A percentile compares a stretch with the other conserved stretches of the same genome.
Conservation (phyloP, 2,329 filamentous ascomycete species). For the Fusarium anthophilum region DNA sequence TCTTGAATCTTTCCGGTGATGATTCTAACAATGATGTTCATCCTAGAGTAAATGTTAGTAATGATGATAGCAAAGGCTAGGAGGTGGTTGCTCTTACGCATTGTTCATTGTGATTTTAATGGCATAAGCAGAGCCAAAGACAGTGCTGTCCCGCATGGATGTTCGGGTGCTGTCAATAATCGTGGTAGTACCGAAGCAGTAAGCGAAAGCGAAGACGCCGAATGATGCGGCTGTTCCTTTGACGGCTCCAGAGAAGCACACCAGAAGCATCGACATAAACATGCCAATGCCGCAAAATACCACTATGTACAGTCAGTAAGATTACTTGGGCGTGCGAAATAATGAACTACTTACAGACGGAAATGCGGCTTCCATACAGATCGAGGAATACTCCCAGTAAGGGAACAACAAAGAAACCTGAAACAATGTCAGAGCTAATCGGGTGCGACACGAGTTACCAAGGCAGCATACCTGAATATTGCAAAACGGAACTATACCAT, state of each 20-base stretch:
- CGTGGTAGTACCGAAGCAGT: slow-evolving; percentile 62
- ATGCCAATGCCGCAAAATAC: slow-evolving; percentile 48
- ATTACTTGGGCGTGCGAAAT: rapidly evolving
- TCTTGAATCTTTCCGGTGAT: not conserved
- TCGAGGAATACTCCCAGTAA: slow-evolving; percentile 65
- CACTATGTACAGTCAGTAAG: not conserved
- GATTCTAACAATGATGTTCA: not conserved
- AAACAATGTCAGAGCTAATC: not conserved
- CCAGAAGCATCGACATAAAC: slow-evolving; percentile 61
- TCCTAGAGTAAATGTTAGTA: not conserved
- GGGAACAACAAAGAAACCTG: slow-evolving; percentile 65
- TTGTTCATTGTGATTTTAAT: slow-evolving; percentile 70
- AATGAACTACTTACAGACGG: slow-evolving; percentile 49
- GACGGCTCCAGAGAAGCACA: slow-evolving; percentile 58
- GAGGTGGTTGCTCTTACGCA: not conserved
- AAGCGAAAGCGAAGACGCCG: slow-evolving; percentile 65
- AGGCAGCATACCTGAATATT: slow-evolving; percentile 51
- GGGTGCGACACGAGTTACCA: rapidly evolving
- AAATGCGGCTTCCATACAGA: slow-evolving; percentile 60
- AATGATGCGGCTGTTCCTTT: slow-evolving; percentile 66
- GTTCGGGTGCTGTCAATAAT: slow-evolving; percentile 70
- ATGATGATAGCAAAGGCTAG: rapidly evolving
- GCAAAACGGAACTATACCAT: slow-evolving; percentile 65
- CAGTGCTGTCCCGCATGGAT: slow-evolving; percentile 64
- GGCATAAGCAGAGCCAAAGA: slow-evolving; percentile 67